Evolutionary conservation across 169 alveolate genomes (phyloP).

Genomic region (Plasmodium malariae): DNA sequence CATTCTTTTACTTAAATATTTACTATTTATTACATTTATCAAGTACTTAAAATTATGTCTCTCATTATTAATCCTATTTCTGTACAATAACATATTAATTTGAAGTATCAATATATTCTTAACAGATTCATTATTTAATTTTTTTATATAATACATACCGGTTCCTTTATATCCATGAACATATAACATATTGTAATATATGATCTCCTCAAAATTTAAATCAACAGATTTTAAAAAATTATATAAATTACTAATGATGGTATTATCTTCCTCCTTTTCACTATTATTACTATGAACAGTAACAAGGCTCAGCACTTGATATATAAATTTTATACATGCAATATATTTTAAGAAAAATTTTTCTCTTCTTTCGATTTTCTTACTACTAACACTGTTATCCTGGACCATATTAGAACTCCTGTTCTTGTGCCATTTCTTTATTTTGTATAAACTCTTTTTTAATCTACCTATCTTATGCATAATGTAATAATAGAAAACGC

Average conservation of each 20-base stretch:
- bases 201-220: constrained; percentile 37
- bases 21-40: background rate
- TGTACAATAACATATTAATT: constrained; percentile 8
- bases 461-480: background rate
- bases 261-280: constrained; percentile 5
- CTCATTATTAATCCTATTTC: background rate
- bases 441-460: background rate
- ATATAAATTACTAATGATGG: too few relatives aligned
- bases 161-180: constrained; percentile 7
- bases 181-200: constrained; percentile 26
- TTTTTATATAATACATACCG: constrained; percentile 14
- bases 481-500: constrained; percentile 12
- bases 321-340: background rate
- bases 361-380: constrained; percentile 8
- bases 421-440: constrained; percentile 10
- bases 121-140: constrained; percentile 1
- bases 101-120: constrained; percentile 23
- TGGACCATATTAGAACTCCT: background rate
- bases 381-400: background rate
- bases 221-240: background rate
- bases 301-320: background rate
- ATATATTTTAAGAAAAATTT: constrained; percentile 28
- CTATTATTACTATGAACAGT: background rate
- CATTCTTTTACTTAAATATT: constrained; percentile 4
- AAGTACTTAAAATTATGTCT: constrained; percentile 4